Base-by-base conservation (phyloP, 441 rosid genomes). In the Kokia cookei region DNA sequence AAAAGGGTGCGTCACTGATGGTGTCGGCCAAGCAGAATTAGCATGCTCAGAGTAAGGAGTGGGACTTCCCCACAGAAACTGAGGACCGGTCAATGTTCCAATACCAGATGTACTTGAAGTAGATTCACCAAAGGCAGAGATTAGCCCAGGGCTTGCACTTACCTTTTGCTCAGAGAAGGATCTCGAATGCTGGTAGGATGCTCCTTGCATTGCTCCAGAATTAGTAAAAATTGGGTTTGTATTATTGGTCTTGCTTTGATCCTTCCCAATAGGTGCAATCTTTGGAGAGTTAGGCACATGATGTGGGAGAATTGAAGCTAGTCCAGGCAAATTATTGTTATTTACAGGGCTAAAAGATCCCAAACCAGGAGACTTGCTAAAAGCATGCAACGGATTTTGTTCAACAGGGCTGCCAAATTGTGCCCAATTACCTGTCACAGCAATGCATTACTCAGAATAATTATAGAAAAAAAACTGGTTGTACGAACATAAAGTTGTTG, bases 51-150 rank as follows among this genome's bases (percentile, higher is more conserved):
- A 75, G 71, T 86, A 84, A 68, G 84, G 84, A 77, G 87, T 81
- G 75, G 96, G 92, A 78, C 92, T 88, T 78, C 96, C 97, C 97
- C 97, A 93, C 14, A 89, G 92, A 82, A 88, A 90, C 51, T 87
- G 90, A 79, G 93, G 90, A 80, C 91, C 97, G 57, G 91, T 84
- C 67, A 92, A 84, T 72, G 91, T 89, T 73, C 83, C 89, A 71
- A 86, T 75, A 73, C 86, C 81, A 6, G 89, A 85, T n/a, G 89
- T 81, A 72, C 77, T 78, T 19, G 91, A 74, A 64, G 76, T 87
- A 47, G 91, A 81, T 69, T 86, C 86, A 71, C 85, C 77, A 74
- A 89, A 87, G 73, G 84, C 73, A 68, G 86, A 84, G 69, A 83
- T 71, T 51, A 84, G 78, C 69, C 86, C 88, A 55, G 96, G 85